phyloP scores from a whole-genome alignment of 768 basidiomycete genomes.

The Macrolepiota dolichaula region DNA sequence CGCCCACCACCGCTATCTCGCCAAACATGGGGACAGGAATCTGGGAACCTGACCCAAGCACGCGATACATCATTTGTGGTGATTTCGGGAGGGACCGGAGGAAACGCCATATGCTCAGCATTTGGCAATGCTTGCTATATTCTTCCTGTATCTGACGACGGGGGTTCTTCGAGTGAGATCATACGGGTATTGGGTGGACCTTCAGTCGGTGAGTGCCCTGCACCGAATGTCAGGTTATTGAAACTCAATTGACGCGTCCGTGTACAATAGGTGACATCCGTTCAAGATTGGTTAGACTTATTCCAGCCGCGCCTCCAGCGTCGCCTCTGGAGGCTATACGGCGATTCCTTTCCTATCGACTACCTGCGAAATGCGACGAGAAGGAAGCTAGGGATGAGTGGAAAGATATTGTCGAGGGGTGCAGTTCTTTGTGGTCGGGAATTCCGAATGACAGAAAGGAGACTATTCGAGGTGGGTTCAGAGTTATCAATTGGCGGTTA shows the following conservation, averaged over 20 bases:
- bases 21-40: neutral
- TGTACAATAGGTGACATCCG: constrained; percentile 71
- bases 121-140: constrained; percentile 80
- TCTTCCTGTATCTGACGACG: constrained; percentile 93
- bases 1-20: constrained; percentile 4
- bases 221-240: neutral
- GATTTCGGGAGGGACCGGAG: constrained; percentile 92
- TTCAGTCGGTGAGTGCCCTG: constrained; percentile 58
- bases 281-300: constrained; percentile 84
- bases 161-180: constrained; percentile 93
- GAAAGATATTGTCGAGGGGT: constrained; percentile 89
- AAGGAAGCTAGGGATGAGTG: constrained; percentile 84
- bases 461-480: constrained; percentile 72
- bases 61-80: constrained; percentile 55
- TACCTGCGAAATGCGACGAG: constrained; percentile 67
- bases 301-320: constrained; percentile 56
- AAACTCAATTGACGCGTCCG: neutral
- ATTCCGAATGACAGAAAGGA: constrained; percentile 91
- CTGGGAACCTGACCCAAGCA: neutral
- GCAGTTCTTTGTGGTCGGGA: constrained; percentile 74
- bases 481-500: neutral
- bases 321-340: constrained; percentile 75
- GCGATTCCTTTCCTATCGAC: constrained; percentile 72
- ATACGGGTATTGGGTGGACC: constrained; percentile 87
- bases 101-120: constrained; percentile 86